These are phyloP conservation scores for Rubroshorea leprosula DNA, from an alignment of 345 rosid genomes.

Conservation along the genomic window DNA sequence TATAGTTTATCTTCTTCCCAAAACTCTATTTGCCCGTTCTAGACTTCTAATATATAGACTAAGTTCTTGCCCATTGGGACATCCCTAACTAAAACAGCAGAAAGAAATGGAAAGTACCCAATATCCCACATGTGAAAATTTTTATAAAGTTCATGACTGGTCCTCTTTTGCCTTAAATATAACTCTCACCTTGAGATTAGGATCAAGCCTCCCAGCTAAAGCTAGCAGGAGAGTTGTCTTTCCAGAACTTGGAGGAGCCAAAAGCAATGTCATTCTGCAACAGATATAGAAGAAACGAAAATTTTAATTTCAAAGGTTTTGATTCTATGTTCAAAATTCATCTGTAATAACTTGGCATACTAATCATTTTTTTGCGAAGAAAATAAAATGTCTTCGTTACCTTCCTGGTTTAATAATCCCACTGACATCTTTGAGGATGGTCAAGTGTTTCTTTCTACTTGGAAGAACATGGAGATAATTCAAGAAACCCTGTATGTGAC, in stretches of 20 bases:
- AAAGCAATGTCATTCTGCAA: conserved; percentile 60
- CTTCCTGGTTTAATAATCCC: conserved; percentile 73
- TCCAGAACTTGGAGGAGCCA: conserved; percentile 87
- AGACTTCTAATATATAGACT: no score
- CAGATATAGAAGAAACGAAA: no score
- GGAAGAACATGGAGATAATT: conserved; percentile 33
- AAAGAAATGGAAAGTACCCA: no score
- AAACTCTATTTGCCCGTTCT: no score
- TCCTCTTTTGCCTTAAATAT: not conserved
- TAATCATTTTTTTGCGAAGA: no score
- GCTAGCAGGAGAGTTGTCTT: conserved; percentile 75
- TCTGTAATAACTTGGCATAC: no score
- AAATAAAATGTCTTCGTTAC: conserved; percentile 27
- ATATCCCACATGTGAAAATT: no score
- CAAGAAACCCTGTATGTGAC: conserved; percentile 27
- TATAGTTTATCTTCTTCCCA: no score
- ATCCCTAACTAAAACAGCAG: no score
- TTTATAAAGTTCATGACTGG: no score
- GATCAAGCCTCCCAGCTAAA: conserved; percentile 71
- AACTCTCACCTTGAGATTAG: conserved; percentile 49
- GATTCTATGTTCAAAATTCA: not conserved
- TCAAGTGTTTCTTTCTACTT: conserved; percentile 42
- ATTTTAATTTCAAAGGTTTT: no score
- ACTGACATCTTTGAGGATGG: conserved; percentile 58
- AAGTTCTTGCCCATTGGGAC: no score